Evolutionary conservation across 2,329 filamentous ascomycete genomes (phyloP).

Genomic region (Orbilia oligospora): DNA sequence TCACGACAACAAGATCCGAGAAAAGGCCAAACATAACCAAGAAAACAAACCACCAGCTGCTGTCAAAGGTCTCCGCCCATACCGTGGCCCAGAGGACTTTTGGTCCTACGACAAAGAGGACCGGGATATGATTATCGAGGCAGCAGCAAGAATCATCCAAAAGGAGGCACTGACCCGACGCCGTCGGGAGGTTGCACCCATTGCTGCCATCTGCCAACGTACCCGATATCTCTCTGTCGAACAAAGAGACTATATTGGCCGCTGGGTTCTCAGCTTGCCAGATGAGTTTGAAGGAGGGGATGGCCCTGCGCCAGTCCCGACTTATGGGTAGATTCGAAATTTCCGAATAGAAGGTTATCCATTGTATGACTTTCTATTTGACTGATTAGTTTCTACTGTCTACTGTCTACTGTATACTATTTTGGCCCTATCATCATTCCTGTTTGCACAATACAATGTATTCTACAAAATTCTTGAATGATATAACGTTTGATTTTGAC

Average conservation of each 20-base stretch:
- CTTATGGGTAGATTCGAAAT: background rate
- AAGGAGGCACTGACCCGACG: background rate
- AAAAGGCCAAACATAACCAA: background rate
- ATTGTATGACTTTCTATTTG: background rate
- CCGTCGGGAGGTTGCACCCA: background rate
- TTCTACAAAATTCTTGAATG: background rate
- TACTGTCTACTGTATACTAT: background rate
- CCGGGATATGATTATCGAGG: background rate
- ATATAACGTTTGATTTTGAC: no score
- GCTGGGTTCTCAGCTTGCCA: slow-evolving; percentile 22
- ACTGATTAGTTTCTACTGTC: background rate
- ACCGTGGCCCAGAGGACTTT: background rate
- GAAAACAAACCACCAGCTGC: background rate
- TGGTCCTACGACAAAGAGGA: background rate
- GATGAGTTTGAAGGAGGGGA: slow-evolving; percentile 7
- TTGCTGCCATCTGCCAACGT: background rate
- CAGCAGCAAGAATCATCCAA: background rate
- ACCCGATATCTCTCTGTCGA: background rate
- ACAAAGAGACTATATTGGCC: slow-evolving; percentile 9
- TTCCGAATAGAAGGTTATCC: background rate
- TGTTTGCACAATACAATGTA: background rate
- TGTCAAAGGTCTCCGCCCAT: background rate
- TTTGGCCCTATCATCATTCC: background rate
- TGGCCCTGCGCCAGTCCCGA: background rate
- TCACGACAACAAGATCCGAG: background rate